These are phyloP conservation scores for Leccinellum albellum DNA, from an alignment of 768 basidiomycete genomes.

Conservation along the genomic window DNA sequence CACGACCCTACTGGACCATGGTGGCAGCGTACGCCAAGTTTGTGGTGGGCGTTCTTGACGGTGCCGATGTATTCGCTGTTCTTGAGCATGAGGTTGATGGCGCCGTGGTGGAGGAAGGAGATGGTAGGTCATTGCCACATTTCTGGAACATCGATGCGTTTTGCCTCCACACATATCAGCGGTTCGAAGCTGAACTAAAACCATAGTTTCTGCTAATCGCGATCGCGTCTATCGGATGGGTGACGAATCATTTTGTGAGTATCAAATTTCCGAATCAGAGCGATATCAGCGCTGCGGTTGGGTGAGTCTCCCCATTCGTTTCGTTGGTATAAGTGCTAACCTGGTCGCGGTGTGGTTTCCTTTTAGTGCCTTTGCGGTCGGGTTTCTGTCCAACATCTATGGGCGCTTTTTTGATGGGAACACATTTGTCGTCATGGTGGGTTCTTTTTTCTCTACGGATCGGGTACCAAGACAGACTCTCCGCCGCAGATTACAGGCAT, in stretches of 20 bases:
- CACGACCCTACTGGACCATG: conserved; percentile 61
- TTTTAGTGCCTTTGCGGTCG: conserved; percentile 70
- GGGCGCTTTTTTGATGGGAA: conserved; percentile 69
- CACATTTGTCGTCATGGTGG: conserved; percentile 79
- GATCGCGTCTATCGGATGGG: conserved; percentile 71
- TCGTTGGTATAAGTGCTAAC: not conserved
- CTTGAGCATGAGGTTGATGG: conserved; percentile 62
- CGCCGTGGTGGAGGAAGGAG: conserved; percentile 55
- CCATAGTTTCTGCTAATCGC: conserved; percentile 46
- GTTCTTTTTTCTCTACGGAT: conserved; percentile 11
- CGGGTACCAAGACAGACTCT: not conserved
- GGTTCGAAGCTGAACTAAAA: not conserved
- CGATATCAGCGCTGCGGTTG: conserved; percentile 77
- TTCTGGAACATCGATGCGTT: not conserved
- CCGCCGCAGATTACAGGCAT: conserved; percentile 61
- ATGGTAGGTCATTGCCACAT: conserved; percentile 37
- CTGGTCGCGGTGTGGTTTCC: not conserved
- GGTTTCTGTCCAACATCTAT: conserved; percentile 74
- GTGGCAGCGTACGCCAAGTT: conserved; percentile 68
- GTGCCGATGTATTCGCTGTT: conserved; percentile 69
- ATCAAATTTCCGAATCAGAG: conserved; percentile 59
- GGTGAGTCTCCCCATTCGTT: conserved; percentile 33
- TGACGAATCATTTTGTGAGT: conserved; percentile 65
- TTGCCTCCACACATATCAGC: not conserved
- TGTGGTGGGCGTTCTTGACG: conserved; percentile 73